Evolutionary conservation across 768 basidiomycete genomes (phyloP), one percentile per base, ranked within the genome.

Genomic region (Lentinula edodes): DNA sequence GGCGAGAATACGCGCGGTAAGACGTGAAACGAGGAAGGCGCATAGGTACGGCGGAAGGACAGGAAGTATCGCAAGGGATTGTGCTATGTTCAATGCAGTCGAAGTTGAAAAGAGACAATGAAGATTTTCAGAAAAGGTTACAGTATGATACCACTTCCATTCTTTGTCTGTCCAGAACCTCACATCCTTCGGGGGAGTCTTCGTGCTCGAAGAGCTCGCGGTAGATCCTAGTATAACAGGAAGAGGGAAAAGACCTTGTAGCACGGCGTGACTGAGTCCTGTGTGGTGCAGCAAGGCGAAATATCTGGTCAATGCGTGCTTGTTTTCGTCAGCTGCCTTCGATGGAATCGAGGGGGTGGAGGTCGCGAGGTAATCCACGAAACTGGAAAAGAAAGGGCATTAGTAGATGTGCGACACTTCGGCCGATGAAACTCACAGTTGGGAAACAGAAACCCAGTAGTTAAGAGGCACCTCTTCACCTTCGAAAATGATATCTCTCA

Each of bases 401-500:
- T 41, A 62, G 15, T 41, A 41, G 62, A 16, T 46, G 36, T 2
- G 10, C 51, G 50, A 41, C 28, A 32, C 20, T 55, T 35, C 3
- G 53, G 5, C 12, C n/a, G 41, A 59, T 52, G 20, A 9, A 35
- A 70, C 81, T 63, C 62, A 89, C 89, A 72, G 80, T 69, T 90
- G 89, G 2, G 79, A 78, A 8, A 86, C 76, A 3, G 73, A 68
- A 1, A 85, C 80, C 74, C 82, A 87, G 50, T 84, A 72, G 39
- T 77, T 71, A 20, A 86, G 70, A 10, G 74, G 68, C 2, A 89
- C 67, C 43, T 73, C 74, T 43, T 85, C 81, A 43, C 76, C 72
- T 6, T 73, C 75, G 80, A 82, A 88, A 0, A 88, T 70, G 18
- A 91, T 74, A 58, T 83, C 80, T 45, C 81, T 70, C 2, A 86